Conservation (phyloP, 2,329 filamentous ascomycete genomes). For the Pleoardoris graminearum region DNA sequence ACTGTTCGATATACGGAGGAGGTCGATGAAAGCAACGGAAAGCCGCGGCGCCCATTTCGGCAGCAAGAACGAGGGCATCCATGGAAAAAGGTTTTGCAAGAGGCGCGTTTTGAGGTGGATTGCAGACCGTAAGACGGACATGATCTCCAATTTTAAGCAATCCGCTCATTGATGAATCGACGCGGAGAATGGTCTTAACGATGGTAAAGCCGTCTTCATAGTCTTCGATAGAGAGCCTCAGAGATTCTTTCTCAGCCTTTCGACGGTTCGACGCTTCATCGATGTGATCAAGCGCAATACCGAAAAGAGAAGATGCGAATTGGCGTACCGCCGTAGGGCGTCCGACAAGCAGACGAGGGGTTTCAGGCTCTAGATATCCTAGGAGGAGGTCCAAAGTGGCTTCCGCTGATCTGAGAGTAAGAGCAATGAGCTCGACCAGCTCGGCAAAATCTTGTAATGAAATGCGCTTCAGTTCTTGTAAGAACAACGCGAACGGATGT, state of each 20-base stretch:
- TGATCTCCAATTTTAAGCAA: constrained; percentile 31
- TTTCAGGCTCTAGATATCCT: constrained; percentile 40
- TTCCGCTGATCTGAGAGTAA: constrained; percentile 38
- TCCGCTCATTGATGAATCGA: constrained; percentile 20
- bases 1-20: constrained; percentile 43
- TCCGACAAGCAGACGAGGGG: constrained; percentile 30
- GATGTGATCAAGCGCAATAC: constrained; percentile 48
- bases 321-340: constrained; percentile 28
- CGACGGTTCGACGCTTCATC: constrained; percentile 35
- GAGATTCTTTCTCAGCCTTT: constrained; percentile 13
- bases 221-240: constrained; percentile 15
- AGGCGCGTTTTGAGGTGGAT: constrained; percentile 37
- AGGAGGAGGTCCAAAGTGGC: constrained; percentile 40
- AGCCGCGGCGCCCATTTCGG: constrained; percentile 33
- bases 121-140: constrained; percentile 42
- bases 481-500: constrained; percentile 29
- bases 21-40: constrained; percentile 48
- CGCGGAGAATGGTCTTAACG: constrained; percentile 21
- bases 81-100: constrained; percentile 38
- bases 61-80: constrained; percentile 45
- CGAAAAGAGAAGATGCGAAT: constrained; percentile 41
- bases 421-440: constrained; percentile 39
- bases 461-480: constrained; percentile 29
- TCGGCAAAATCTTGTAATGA: constrained; percentile 30
- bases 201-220: constrained; percentile 16